A percentile compares a stretch with the other conserved stretches of the same genome.
These are phyloP conservation scores for Leishmania mexicana DNA, from an alignment of 208 protist genomes.

Conservation along the genomic window DNA sequence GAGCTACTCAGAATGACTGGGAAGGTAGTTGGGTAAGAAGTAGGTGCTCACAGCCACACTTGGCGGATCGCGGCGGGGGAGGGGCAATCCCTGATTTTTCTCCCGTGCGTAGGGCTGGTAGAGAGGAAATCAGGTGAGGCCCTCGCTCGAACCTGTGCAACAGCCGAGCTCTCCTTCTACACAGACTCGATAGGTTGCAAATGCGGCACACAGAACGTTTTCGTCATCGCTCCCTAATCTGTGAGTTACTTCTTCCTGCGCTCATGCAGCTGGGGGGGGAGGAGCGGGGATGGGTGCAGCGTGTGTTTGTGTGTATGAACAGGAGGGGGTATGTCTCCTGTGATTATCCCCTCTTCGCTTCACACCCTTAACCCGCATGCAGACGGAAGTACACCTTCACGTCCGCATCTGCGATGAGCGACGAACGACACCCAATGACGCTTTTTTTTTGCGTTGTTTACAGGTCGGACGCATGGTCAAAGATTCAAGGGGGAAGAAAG, in stretches of 20 bases:
- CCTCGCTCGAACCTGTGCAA: background rate
- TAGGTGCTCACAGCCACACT: background rate
- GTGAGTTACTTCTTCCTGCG: background rate
- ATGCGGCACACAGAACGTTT: background rate
- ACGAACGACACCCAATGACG: background rate
- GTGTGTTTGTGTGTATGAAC: background rate
- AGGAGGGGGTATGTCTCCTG: background rate
- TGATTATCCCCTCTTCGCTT: background rate
- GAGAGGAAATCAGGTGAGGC: background rate
- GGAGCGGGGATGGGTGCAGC: background rate
- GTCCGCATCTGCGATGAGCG: background rate
- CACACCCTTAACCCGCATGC: background rate
- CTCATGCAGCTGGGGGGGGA: background rate
- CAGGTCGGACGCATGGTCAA: background rate
- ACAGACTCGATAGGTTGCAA: background rate
- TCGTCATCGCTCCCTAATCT: background rate
- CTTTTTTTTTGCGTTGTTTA: background rate
- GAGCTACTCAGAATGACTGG: background rate
- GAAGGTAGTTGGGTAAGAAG: background rate
- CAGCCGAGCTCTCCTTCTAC: background rate
- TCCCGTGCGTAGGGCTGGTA: background rate
- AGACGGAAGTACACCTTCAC: background rate
- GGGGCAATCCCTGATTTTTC: background rate
- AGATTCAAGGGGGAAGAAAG: background rate
- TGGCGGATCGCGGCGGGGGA: background rate